Evolutionary conservation across 768 basidiomycete species (phyloP).

Genomic region (Candolleomyces efflorescens): DNA sequence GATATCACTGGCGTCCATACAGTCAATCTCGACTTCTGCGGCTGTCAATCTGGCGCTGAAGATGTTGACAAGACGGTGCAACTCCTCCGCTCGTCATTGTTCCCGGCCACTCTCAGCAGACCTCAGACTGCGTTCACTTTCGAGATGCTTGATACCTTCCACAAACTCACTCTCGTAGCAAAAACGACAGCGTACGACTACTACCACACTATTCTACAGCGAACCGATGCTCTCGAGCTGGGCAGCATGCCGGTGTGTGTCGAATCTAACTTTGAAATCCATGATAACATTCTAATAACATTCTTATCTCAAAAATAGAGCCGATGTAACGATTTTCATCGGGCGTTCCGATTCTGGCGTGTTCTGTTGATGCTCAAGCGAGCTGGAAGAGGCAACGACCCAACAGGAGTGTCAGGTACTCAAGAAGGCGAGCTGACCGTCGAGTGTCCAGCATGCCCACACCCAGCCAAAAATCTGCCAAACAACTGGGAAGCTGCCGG

Average conservation of each 20-base stretch:
- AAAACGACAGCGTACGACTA: neutral
- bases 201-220: neutral
- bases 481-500: conserved; percentile 16
- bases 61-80: neutral
- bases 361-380: conserved; percentile 23
- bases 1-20: conserved; percentile 10
- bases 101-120: conserved; percentile 1
- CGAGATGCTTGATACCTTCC: neutral
- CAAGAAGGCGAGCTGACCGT: conserved; percentile 22
- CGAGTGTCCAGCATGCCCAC: conserved; percentile 31
- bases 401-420: conserved; percentile 13
- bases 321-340: conserved; percentile 9
- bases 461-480: conserved; percentile 24
- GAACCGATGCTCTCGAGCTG: neutral
- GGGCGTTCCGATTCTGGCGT: conserved; percentile 14
- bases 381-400: conserved; percentile 19
- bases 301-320: neutral
- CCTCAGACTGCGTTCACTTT: neutral
- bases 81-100: neutral
- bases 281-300: no score
- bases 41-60: neutral
- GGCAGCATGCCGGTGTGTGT: neutral
- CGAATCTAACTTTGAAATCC: neutral
- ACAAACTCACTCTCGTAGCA: neutral
- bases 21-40: conserved; percentile 14